Evolutionary conservation across 768 basidiomycete genomes (phyloP).

Genomic region (Naganishia antarctica): DNA sequence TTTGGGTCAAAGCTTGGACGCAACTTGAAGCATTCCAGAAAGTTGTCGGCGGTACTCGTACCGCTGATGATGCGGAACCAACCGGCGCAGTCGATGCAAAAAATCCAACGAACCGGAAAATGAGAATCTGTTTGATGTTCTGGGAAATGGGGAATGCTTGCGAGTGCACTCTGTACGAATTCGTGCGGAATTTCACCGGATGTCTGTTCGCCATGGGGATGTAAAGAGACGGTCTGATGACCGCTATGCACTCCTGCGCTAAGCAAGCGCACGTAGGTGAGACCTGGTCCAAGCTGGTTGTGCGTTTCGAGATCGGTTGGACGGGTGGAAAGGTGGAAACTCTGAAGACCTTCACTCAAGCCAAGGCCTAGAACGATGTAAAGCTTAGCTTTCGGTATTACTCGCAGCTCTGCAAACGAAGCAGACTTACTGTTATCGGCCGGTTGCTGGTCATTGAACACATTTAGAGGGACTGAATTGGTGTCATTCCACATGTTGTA

Average conservation of each 20-base stretch:
- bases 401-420: not conserved
- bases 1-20: not conserved
- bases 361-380: not conserved
- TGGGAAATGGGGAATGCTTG: not conserved
- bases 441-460: not conserved
- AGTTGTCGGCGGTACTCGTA: not conserved
- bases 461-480: constrained; percentile 10
- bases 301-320: constrained; percentile 2
- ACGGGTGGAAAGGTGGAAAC: not conserved
- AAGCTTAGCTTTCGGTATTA: not conserved
- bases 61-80: constrained; percentile 20
- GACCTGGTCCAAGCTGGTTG: not conserved
- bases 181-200: not conserved
- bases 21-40: not conserved
- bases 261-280: constrained; percentile 6
- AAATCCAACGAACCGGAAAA: constrained; percentile 13
- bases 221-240: not conserved
- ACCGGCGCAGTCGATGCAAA: constrained; percentile 21
- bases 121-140: not conserved
- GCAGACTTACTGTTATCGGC: constrained; percentile 8
- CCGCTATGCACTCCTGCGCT: not conserved
- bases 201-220: not conserved
- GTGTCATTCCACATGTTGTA: constrained; percentile 18
- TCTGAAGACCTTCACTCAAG: constrained; percentile 1
- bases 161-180: not conserved